Conservation (phyloP, 768 basidiomycete genomes). For the Hypholoma fasciculare region DNA sequence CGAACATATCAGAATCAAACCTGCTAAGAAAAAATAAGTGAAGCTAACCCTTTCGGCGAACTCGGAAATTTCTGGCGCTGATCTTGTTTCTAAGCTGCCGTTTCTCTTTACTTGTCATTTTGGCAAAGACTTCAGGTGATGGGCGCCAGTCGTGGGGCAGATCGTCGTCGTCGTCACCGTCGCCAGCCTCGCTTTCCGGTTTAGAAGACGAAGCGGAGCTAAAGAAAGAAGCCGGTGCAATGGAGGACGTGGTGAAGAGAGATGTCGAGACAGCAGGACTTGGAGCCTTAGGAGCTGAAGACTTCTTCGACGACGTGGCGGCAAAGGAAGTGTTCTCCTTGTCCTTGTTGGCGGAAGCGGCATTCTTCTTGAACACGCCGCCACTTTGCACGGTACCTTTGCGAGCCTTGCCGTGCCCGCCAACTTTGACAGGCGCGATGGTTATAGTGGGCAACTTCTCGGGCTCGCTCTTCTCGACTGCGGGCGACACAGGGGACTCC, state of each 20-base stretch:
- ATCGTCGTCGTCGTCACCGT: slow-evolving; percentile 46
- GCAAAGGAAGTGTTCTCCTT: slow-evolving; percentile 33
- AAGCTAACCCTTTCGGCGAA: slow-evolving; percentile 80
- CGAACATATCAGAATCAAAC: slow-evolving; percentile 7
- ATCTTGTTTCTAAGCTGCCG: slow-evolving; percentile 97
- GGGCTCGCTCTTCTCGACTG: slow-evolving; percentile 18
- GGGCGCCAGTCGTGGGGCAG: slow-evolving; percentile 82
- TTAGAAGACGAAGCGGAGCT: slow-evolving; percentile 17
- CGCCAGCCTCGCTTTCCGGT: slow-evolving; percentile 25
- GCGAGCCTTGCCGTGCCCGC: slow-evolving; percentile 59
- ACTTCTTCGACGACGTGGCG: slow-evolving; percentile 19
- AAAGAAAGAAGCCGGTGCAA: slow-evolving; percentile 18
- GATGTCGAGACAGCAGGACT: slow-evolving; percentile 11
- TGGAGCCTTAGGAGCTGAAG: slow-evolving; percentile 7
- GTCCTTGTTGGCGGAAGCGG: slow-evolving; percentile 25
- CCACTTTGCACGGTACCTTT: slow-evolving; percentile 74
- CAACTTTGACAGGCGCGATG: slow-evolving; percentile 55
- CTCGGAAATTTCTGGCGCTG: slow-evolving; percentile 92
- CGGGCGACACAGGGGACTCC: slow-evolving; percentile 15
- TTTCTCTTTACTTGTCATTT: slow-evolving; percentile 95
- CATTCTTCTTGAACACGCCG: slow-evolving; percentile 65
- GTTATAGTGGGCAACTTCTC: slow-evolving; percentile 40
- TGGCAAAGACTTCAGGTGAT: slow-evolving; percentile 90
- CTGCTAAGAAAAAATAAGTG: slow-evolving; percentile 7
- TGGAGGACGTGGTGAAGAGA: slow-evolving; percentile 3